A percentile compares a stretch with the other conserved stretches of the same genome.
These are phyloP conservation scores for Gossypium davidsonii DNA, from an alignment of 441 rosid genomes.

Conservation along the genomic window DNA sequence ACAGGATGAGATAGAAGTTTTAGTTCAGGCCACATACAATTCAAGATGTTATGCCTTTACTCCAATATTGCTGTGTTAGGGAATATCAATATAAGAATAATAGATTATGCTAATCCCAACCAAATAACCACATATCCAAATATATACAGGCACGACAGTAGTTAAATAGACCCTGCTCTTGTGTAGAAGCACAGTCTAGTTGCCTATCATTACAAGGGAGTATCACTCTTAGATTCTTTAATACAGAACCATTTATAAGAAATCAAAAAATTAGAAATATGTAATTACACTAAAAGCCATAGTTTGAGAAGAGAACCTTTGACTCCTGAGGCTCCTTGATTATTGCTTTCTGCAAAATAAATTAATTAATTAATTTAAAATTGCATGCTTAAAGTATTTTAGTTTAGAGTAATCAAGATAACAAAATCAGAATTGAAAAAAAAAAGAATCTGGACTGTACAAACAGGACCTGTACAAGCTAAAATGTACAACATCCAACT, in stretches of 20 bases:
- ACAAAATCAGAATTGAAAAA: background rate
- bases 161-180: background rate
- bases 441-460: background rate
- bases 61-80: background rate
- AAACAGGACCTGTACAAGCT: conserved; percentile 5
- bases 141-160: background rate
- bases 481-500: background rate
- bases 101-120: background rate
- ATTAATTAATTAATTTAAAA: conserved; percentile 6
- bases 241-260: background rate
- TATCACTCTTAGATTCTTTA: background rate
- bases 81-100: background rate
- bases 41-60: background rate
- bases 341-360: conserved; percentile 69
- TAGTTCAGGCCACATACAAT: background rate
- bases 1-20: background rate
- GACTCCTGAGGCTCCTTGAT: conserved; percentile 74
- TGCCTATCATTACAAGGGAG: conserved; percentile 1
- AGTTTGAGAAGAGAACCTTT: conserved; percentile 45
- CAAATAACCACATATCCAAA: background rate
- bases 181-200: background rate
- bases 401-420: background rate
- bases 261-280: background rate
- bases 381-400: background rate
- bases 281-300: background rate